Evolutionary conservation across 139 green algal species (phyloP), one percentile per base, ranked within the genome.

Genomic region (Picochlorum sp.): DNA sequence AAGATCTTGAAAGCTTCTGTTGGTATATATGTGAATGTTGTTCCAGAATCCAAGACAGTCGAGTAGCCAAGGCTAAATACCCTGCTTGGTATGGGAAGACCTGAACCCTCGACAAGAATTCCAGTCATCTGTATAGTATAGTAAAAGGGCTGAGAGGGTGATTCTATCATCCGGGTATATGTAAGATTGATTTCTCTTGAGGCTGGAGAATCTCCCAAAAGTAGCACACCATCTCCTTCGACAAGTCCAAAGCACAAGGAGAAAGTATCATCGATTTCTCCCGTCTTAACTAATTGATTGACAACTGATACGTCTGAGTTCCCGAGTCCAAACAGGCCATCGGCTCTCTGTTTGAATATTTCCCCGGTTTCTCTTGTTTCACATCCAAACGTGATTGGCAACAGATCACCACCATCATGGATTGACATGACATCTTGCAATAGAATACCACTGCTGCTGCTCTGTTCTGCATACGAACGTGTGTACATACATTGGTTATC

Each of bases 1-100:
- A 96, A 85, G 0, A 53, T 54, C 2, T 64, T 43, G 63, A 87
- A 95, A 1, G 80, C 86, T 1, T 66, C 41, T 0, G 65, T 74
- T 3, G 89, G 90, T 16, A 98, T 45, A 76, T 96, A 98, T 5
- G 83, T 87, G 68, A 97, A 97, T 7, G 91, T 97, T 25, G 91
- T 97, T 14, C 91, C 91, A 63, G 77, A 91, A 81, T 98, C 91
- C 28, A 98, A 61, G 7, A 98, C 86, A 5, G 81, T 73, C 26
- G 87, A 90, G 55, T 96, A 95, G 16, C 91, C 89, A 30, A 74
- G 50, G 0, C 75, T 31, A 35, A 65, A 73, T 33, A 77, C 50
- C 1, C 40, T 30, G 45, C 61, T 41, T 33, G 49, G 7, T n/a
- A 43, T 41, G 1, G 33, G 18, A 20, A 91, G 62, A 32, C 51